Evolutionary conservation across 495 filamentous ascomycete species (phyloP).

Genomic region (Cetradonia linearis): DNA sequence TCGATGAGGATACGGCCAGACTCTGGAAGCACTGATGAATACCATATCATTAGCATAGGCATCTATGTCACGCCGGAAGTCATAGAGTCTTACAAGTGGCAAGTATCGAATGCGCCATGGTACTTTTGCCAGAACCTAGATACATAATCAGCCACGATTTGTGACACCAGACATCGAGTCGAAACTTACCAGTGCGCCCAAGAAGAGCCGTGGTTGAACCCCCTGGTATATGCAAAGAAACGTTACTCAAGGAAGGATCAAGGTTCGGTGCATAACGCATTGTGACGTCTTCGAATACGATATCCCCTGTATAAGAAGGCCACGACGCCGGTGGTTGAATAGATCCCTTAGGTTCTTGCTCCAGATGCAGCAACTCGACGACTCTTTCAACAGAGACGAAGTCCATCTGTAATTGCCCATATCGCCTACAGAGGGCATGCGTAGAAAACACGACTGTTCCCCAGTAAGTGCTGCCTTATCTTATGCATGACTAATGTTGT

Average conservation of each 20-base stretch:
- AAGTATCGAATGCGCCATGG: conserved; percentile 52
- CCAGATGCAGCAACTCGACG: conserved; percentile 63
- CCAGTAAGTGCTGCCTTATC: neutral
- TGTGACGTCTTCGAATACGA: conserved; percentile 65
- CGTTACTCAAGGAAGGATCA: conserved; percentile 52
- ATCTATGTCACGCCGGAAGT: neutral
- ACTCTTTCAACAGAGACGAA: conserved; percentile 81
- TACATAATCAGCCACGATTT: neutral
- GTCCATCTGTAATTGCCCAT: conserved; percentile 78
- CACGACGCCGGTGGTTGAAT: conserved; percentile 62
- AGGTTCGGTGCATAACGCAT: conserved; percentile 68
- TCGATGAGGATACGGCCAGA: conserved; percentile 49
- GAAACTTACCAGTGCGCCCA: conserved; percentile 39
- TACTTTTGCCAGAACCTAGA: conserved; percentile 52
- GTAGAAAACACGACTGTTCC: conserved; percentile 49
- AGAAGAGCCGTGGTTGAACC: conserved; percentile 58
- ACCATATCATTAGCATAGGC: neutral
- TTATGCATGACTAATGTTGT: neutral
- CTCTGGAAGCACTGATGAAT: conserved; percentile 35
- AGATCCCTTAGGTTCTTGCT: conserved; percentile 57
- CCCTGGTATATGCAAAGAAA: conserved; percentile 59
- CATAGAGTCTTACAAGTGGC: conserved; percentile 23
- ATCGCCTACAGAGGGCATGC: conserved; percentile 60
- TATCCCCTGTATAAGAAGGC: conserved; percentile 58
- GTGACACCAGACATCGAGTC: neutral